Evolutionary conservation across 768 basidiomycete genomes (phyloP).

Genomic region (Psilocybe cubensis): DNA sequence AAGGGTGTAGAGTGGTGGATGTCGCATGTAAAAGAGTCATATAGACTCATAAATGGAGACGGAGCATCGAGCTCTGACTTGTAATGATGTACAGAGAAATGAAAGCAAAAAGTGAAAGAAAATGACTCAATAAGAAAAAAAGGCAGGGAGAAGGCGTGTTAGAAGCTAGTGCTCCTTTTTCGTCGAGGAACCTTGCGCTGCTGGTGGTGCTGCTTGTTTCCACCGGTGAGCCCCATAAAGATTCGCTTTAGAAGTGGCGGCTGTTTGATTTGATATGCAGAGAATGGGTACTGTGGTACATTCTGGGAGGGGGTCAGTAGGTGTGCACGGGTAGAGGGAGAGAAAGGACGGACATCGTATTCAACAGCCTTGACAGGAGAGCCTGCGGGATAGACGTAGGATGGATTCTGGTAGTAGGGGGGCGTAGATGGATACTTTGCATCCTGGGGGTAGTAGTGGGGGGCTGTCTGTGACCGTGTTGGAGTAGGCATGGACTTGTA

Average conservation of each 20-base stretch:
- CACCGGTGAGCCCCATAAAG: slow-evolving; percentile 26
- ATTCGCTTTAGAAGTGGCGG: slow-evolving; percentile 28
- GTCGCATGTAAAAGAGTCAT: background rate
- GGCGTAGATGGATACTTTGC: slow-evolving; percentile 15
- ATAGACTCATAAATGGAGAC: background rate
- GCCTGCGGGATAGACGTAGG: slow-evolving; percentile 8
- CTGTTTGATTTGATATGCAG: slow-evolving; percentile 24
- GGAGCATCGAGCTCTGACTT: slow-evolving; percentile 6
- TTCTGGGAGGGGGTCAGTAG: slow-evolving; percentile 16
- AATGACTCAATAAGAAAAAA: background rate
- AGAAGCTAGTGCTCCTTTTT: slow-evolving; percentile 30
- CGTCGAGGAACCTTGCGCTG: slow-evolving; percentile 19
- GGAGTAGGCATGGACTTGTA: slow-evolving; percentile 14
- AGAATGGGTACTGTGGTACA: slow-evolving; percentile 28
- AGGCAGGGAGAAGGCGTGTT: slow-evolving; percentile 1
- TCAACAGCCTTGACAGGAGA: slow-evolving; percentile 17
- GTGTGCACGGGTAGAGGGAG: slow-evolving; percentile 6
- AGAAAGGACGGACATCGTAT: slow-evolving; percentile 20
- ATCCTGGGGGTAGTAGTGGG: slow-evolving; percentile 18
- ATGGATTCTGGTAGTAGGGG: slow-evolving; percentile 9
- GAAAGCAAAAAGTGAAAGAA: slow-evolving; percentile 2
- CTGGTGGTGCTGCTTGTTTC: slow-evolving; percentile 19
- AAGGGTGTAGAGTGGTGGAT: background rate
- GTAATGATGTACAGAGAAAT: background rate
- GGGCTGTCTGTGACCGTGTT: slow-evolving; percentile 13